Evolutionary conservation across 306 rosid species (phyloP), one percentile per base, ranked within the genome.

Genomic region (Echinosophora koreensis): DNA sequence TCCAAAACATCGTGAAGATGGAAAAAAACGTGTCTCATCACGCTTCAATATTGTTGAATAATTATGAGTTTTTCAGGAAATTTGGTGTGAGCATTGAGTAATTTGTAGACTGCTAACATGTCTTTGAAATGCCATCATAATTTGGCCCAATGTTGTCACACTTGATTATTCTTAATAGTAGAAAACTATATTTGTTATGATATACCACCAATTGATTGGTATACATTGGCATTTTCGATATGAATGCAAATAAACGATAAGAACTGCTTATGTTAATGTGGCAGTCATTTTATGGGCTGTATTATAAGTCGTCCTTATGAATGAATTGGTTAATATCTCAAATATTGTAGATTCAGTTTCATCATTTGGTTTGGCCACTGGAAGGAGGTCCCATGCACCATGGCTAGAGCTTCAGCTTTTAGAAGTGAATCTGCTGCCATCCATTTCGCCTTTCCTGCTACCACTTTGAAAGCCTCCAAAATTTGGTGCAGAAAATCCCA

Each of bases 11-110:
- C n/a, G 8, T 72, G 57, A 73, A 58, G 68, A 57, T 16, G 56
- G 71, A 62, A 49, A 32, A 47, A 4, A 3, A 12, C 12, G 11
- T 4, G 30, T 60, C 66, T 30, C 41, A 17, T 7, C 56, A 34
- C 16, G 77, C 69, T 14, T 42, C 50, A 34, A 42, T 73, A 77
- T 22, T 54, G 37, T 59, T 9, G 15, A 73, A 78, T 86, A 85
- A 80, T 58, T 73, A 62, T 56, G 60, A 61, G 60, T 71, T 51
- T 64, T 52, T 64, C 46, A 38, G 54, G 2, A 15, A 47, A 37
- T 73, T 71, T 57, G 80, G 74, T 59, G 27, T 55, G 34, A 76
- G 73, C 76, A 73, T 37, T 62, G 64, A 63, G 65, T 81, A 73
- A 59, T 77, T 18, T 44, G 11, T 13, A 44, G 4, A 44, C 50